A percentile compares a stretch with the other conserved stretches of the same genome.
Evolutionary conservation across 345 rosid genomes (phyloP).

Genomic region (Gossypium stocksii): DNA sequence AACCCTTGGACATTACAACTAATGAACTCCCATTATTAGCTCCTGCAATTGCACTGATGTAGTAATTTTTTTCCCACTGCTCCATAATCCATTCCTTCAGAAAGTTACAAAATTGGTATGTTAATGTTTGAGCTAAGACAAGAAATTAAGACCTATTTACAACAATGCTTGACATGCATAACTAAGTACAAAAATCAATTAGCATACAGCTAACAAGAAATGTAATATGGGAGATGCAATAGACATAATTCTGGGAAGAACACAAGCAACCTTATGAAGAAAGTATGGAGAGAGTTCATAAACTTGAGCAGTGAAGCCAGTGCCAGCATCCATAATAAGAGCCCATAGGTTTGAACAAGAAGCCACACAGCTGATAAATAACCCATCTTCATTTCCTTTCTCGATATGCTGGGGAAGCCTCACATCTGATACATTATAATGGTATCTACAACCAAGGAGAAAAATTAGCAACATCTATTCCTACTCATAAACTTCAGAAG

Average conservation of each 20-base stretch:
- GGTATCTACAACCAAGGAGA: slow-evolving; percentile 54
- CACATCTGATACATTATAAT: slow-evolving; percentile 80
- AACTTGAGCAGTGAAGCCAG: slow-evolving; percentile 77
- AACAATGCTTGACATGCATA: not conserved
- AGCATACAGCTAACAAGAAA: not conserved
- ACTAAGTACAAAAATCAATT: not conserved
- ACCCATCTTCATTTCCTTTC: slow-evolving; percentile 85
- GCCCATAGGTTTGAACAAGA: slow-evolving; percentile 95
- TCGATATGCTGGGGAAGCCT: slow-evolving; percentile 80
- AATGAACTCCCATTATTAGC: slow-evolving; percentile 81
- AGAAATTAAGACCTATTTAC: not conserved
- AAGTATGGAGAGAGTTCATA: slow-evolving; percentile 74
- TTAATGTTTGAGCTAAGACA: not conserved
- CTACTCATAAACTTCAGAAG: slow-evolving; percentile 11
- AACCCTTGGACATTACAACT: slow-evolving; percentile 97
- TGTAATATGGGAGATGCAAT: slow-evolving; percentile 6
- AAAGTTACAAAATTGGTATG: slow-evolving; percentile 3
- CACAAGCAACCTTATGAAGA: slow-evolving; percentile 70
- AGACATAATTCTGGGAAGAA: slow-evolving; percentile 3
- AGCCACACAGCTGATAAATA: slow-evolving; percentile 88
- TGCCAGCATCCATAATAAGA: slow-evolving; percentile 94
- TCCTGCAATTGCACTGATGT: slow-evolving; percentile 95
- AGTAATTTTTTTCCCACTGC: slow-evolving; percentile 94
- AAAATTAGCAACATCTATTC: slow-evolving; percentile 16
- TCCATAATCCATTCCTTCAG: slow-evolving; percentile 95